Conservation (phyloP, 768 basidiomycete species). For the Mycena albidolilacea region DNA sequence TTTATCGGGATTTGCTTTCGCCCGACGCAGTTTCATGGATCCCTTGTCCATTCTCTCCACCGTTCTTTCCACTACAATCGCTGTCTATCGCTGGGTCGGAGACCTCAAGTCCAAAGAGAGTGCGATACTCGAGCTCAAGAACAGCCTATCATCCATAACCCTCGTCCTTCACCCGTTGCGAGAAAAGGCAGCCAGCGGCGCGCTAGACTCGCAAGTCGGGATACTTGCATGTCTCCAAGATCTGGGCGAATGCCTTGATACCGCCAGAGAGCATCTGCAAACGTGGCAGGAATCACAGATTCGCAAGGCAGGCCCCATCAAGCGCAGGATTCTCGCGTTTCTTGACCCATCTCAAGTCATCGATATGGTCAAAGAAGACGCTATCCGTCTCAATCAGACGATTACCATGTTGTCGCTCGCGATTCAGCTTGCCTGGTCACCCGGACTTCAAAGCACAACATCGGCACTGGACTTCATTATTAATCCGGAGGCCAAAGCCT, state of each 20-base stretch:
- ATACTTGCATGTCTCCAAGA: constrained; percentile 27
- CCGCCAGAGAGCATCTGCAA: constrained; percentile 24
- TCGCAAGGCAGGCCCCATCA: constrained; percentile 1
- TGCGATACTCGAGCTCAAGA: constrained; percentile 25
- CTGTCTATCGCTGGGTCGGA: constrained; percentile 17
- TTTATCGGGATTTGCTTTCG: too few relatives aligned
- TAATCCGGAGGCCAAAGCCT: constrained; percentile 17
- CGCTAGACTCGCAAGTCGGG: constrained; percentile 20
- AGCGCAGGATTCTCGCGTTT: constrained; percentile 29
- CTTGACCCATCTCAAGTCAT: constrained; percentile 27
- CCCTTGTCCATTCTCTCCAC: constrained; percentile 30
- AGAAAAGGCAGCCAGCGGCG: constrained; percentile 24
- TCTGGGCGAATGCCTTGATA: constrained; percentile 13
- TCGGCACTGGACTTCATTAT: constrained; percentile 16
- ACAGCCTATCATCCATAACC: constrained; percentile 11
- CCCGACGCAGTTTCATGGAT: constrained; percentile 8
- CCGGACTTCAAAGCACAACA: background rate
- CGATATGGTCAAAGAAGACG: constrained; percentile 17
- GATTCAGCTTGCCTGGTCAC: constrained; percentile 26
- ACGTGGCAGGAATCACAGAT: constrained; percentile 28
- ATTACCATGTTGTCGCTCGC: constrained; percentile 19
- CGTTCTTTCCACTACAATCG: constrained; percentile 29
- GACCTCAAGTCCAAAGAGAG: constrained; percentile 26
- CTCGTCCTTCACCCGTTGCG: constrained; percentile 25
- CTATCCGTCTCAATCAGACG: constrained; percentile 4